These are phyloP conservation scores for Botrytis deweyae DNA, from an alignment of 2,329 filamentous ascomycete genomes.

Conservation along the genomic window DNA sequence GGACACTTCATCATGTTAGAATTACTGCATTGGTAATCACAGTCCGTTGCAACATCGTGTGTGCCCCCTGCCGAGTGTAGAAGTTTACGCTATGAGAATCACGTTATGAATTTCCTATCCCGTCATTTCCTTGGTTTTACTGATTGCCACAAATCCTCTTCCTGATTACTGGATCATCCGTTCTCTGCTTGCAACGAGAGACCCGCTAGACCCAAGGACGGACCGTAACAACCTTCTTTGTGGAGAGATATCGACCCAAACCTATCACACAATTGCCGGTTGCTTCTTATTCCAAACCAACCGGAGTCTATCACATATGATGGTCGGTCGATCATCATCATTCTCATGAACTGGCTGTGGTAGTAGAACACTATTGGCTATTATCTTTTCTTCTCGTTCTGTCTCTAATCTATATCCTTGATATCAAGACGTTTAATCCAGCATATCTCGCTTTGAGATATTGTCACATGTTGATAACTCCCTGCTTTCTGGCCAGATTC, in stretches of 20 bases:
- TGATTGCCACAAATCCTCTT: constrained; percentile 24
- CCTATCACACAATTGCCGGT: constrained; percentile 32
- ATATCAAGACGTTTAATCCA: constrained; percentile 15
- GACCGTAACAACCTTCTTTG: constrained; percentile 27
- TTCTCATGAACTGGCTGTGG: constrained; percentile 1
- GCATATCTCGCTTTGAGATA: constrained; percentile 18
- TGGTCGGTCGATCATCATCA: constrained; percentile 16
- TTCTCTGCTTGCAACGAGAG: constrained; percentile 26
- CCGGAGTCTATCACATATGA: constrained; percentile 23
- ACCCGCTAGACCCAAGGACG: constrained; percentile 24
- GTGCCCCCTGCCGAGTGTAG: constrained; percentile 30
- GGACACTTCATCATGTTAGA: constrained; percentile 26
- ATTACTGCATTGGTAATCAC: constrained; percentile 24
- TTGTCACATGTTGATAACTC: constrained; percentile 23
- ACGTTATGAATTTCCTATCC: constrained; percentile 36
- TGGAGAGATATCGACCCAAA: constrained; percentile 24
- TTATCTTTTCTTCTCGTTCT: constrained; percentile 13
- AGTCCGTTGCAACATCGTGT: constrained; percentile 25
- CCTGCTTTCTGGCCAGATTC: constrained; percentile 16
- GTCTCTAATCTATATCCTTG: constrained; percentile 24
- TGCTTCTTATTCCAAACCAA: constrained; percentile 25
- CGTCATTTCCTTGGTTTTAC: constrained; percentile 27
- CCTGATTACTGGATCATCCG: constrained; percentile 29
- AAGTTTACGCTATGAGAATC: constrained; percentile 30
- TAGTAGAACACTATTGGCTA: constrained; percentile 11